Evolutionary conservation across 768 basidiomycete species (phyloP).

Genomic region (Rubroboletus pulcherrimus): DNA sequence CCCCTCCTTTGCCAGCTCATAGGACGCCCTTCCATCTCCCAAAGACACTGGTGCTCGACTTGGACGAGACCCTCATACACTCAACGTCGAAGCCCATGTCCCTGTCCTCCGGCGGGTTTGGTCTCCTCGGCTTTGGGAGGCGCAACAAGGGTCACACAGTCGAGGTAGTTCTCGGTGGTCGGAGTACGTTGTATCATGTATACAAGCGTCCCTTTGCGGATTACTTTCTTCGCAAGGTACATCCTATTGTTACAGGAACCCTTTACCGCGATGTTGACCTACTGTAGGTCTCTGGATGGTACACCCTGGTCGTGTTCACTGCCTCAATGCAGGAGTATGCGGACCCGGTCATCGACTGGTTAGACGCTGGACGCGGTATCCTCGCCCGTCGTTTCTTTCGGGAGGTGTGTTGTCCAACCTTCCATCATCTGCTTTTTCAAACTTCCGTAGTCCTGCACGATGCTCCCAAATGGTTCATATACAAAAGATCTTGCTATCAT

Average conservation of each 20-base stretch:
- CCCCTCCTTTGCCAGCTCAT: constrained; percentile 46
- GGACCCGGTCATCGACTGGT: constrained; percentile 99
- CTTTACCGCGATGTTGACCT: constrained; percentile 5
- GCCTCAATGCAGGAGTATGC: constrained; percentile 99
- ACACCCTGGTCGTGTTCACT: constrained; percentile 97
- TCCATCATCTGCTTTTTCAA: neutral
- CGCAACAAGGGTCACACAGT: constrained; percentile 79
- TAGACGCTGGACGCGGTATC: constrained; percentile 92
- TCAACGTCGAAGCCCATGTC: constrained; percentile 82
- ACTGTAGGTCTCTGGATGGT: constrained; percentile 93
- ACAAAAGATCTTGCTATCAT: constrained; percentile 88
- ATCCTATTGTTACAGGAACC: constrained; percentile 14
- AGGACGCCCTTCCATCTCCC: constrained; percentile 75
- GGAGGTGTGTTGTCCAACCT: constrained; percentile 54
- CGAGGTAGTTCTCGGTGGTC: constrained; percentile 85
- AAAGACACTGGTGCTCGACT: constrained; percentile 94
- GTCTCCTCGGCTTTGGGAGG: constrained; percentile 58
- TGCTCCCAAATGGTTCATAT: constrained; percentile 89
- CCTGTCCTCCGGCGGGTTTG: constrained; percentile 45
- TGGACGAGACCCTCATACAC: constrained; percentile 98
- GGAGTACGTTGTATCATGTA: constrained; percentile 92
- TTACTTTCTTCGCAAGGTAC: constrained; percentile 85
- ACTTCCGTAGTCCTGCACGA: constrained; percentile 74
- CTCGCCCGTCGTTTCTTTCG: constrained; percentile 87
- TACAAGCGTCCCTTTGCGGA: constrained; percentile 98